A percentile compares a stretch with the other conserved stretches of the same genome.
phyloP scores from a whole-genome alignment of 2,329 filamentous ascomycete genomes.

The Cadophora sp. region DNA sequence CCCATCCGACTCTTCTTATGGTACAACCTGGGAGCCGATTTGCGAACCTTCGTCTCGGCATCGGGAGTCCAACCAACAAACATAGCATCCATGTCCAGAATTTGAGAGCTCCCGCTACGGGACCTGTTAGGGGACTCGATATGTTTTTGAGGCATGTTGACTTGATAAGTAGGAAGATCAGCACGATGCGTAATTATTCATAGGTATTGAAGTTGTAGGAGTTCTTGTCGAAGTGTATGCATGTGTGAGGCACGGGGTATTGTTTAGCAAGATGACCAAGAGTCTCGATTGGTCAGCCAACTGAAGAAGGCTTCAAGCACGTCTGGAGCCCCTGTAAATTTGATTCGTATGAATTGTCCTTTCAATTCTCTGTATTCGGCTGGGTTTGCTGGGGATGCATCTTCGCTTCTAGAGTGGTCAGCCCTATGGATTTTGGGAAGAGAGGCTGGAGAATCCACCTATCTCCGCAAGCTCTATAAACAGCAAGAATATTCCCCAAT shows the following conservation, averaged over 20 bases:
- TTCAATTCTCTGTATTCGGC: not conserved
- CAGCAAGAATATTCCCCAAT: not conserved
- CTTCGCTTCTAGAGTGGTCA: not conserved
- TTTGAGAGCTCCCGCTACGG: not conserved
- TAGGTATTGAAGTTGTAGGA: not conserved
- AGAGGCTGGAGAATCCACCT: not conserved
- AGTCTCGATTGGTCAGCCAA: constrained; percentile 12
- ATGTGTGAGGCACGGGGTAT: not conserved
- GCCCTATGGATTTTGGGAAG: not conserved
- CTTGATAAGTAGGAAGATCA: not conserved
- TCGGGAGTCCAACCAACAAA: constrained; percentile 28
- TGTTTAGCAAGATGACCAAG: not conserved
- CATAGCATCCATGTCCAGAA: constrained; percentile 15
- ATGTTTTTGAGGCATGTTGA: not conserved
- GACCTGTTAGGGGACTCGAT: not conserved
- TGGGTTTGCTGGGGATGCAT: not conserved
- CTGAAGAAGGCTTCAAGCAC: not conserved
- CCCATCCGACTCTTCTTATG: constrained; percentile 45
- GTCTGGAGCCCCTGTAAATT: not conserved
- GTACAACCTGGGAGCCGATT: constrained; percentile 24
- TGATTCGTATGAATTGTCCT: not conserved
- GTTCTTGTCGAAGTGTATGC: not conserved
- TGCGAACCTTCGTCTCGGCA: constrained; percentile 15
- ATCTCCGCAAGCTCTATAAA: not conserved
- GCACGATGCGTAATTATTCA: not conserved